Evolutionary conservation across 495 filamentous ascomycete species (phyloP).

Genomic region (Penicillium riverlandense): DNA sequence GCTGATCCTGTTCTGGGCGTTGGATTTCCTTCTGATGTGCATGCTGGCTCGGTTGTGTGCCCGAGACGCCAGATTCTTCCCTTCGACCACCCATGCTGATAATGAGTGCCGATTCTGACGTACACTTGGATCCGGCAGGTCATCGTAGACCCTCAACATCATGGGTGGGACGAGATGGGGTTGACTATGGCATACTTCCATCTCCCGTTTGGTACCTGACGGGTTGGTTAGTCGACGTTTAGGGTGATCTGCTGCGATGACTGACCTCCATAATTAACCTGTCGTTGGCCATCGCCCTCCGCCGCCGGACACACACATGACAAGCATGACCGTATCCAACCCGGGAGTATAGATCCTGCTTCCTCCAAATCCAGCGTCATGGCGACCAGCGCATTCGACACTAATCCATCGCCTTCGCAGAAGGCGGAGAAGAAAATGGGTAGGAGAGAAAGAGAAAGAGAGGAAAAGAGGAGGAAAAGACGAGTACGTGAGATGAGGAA

Average conservation of each 20-base stretch:
- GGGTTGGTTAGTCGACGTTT: background rate
- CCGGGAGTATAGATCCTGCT: constrained; percentile 35
- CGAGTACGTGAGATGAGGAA: background rate
- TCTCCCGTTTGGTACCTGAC: constrained; percentile 34
- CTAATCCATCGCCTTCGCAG: constrained; percentile 24
- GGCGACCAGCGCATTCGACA: constrained; percentile 33
- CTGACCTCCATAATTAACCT: background rate
- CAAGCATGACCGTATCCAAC: constrained; percentile 38
- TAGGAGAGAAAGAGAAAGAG: constrained; percentile 6
- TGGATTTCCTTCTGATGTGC: constrained; percentile 37
- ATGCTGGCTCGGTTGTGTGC: constrained; percentile 48
- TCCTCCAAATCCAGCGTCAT: constrained; percentile 36
- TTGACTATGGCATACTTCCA: constrained; percentile 43
- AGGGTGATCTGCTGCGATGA: too few relatives aligned
- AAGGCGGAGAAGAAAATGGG: constrained; percentile 6
- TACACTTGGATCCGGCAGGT: constrained; percentile 27
- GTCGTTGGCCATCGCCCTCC: constrained; percentile 6
- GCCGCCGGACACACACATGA: constrained; percentile 22
- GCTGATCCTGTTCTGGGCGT: constrained; percentile 32
- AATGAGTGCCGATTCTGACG: constrained; percentile 24
- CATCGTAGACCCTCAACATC: constrained; percentile 33
- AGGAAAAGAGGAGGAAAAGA: constrained; percentile 2
- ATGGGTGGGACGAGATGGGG: constrained; percentile 44
- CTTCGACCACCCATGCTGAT: constrained; percentile 35
- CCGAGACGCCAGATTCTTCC: constrained; percentile 35